Conservation (phyloP, 306 rosid species). For the Abrus pulchellus region DNA sequence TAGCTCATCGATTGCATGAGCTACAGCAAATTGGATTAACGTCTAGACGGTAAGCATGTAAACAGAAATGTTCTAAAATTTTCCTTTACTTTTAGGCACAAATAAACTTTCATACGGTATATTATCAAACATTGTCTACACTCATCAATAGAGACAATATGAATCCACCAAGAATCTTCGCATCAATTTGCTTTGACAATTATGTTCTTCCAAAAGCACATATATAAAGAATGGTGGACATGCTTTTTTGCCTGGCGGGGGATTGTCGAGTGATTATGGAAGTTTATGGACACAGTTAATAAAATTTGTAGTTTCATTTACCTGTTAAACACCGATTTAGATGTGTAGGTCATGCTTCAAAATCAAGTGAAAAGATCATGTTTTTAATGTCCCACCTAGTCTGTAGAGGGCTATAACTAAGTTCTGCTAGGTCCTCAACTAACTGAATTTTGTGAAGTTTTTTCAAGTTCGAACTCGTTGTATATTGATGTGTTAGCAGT, state of each 20-base stretch:
- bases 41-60: slow-evolving; percentile 57
- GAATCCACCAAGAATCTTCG: slow-evolving; percentile 12
- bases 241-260: slow-evolving; percentile 2
- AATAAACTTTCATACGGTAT: slow-evolving; percentile 28
- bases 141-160: neutral
- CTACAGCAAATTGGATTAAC: slow-evolving; percentile 61
- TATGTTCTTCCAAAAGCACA: slow-evolving; percentile 15
- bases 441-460: slow-evolving; percentile 5
- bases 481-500: neutral
- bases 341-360: slow-evolving; percentile 8
- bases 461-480: neutral
- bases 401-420: slow-evolving; percentile 21
- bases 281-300: slow-evolving; percentile 29
- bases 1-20: slow-evolving; percentile 71
- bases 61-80: slow-evolving; percentile 15
- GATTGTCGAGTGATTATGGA: neutral
- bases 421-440: neutral
- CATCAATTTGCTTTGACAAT: slow-evolving; percentile 12
- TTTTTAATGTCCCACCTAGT: neutral
- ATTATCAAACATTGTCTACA: slow-evolving; percentile 14
- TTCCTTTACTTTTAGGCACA: slow-evolving; percentile 32
- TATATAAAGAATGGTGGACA: slow-evolving; percentile 32
- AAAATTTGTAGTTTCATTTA: slow-evolving; percentile 36
- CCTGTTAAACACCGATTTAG: slow-evolving; percentile 17
- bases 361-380: slow-evolving; percentile 13